These are phyloP conservation scores for Emmonsia crescens DNA, from an alignment of 2,329 filamentous ascomycete genomes.

Conservation along the genomic window DNA sequence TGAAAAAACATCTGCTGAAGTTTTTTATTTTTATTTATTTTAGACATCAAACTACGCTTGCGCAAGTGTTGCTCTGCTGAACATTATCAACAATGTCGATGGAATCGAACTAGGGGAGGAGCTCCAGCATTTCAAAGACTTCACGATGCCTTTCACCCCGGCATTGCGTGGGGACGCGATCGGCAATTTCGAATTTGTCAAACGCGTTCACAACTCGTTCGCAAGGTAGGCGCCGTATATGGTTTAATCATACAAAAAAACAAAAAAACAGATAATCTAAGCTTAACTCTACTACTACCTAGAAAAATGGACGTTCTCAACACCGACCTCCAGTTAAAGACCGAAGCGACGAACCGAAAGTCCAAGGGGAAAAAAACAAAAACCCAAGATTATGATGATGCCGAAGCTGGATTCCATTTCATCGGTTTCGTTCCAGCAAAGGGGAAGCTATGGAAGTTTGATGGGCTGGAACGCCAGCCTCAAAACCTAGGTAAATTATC, in stretches of 20 bases:
- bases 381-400: constrained; percentile 36
- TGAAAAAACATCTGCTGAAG: not conserved
- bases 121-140: constrained; percentile 60
- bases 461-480: constrained; percentile 67
- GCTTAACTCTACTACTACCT: not conserved
- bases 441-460: constrained; percentile 75
- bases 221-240: constrained; percentile 44
- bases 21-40: not conserved
- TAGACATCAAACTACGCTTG: constrained; percentile 76
- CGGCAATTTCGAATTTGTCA: constrained; percentile 63
- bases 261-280: not conserved
- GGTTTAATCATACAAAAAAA: not conserved
- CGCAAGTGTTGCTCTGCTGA: constrained; percentile 83
- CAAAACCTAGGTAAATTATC: constrained; percentile 45
- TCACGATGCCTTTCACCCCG: constrained; percentile 58
- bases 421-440: constrained; percentile 73
- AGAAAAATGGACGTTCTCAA: constrained; percentile 67
- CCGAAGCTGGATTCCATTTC: constrained; percentile 69
- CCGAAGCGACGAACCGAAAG: constrained; percentile 31
- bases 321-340: constrained; percentile 53
- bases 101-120: constrained; percentile 57
- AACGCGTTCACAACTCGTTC: constrained; percentile 78
- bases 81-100: constrained; percentile 79
- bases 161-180: constrained; percentile 66
- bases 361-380: constrained; percentile 24